Base-by-base conservation (phyloP, 768 basidiomycete species). In the Myochromella boudieri region DNA sequence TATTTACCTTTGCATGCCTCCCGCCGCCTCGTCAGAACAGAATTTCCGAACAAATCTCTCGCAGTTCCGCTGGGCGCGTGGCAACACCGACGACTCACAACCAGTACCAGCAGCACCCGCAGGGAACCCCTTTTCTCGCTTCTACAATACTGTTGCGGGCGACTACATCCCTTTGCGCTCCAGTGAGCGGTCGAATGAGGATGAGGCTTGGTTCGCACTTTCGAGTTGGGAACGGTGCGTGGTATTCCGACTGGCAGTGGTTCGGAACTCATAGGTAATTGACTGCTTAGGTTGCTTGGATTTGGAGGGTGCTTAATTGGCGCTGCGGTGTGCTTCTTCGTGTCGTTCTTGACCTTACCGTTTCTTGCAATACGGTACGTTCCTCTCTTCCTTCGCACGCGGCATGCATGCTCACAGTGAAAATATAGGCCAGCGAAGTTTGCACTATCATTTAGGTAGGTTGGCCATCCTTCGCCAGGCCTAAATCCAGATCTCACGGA, bases 131-230 rank as follows among this genome's bases (percentile, higher is more conserved):
- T 93, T 97, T 64, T 81, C 87, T 10, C 77, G 92, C 22, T 91
- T 95, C 63, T 95, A 95, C 70, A 87, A 82, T 47, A 80, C 87
- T 14, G 75, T 97, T 40, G 88, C 88, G 7, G 85, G 85, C 10
- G 84, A 86, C 53, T 97, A 97, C 60, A 83, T 98, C 38, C 97
- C 95, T 0, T 70, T 97, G 50, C 77, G 91, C 31, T 88, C 87
- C 2, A 80, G 62, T 51, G 91, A 92, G 55, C 77, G 82, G 34
- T 86, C 87, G 24, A 93, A 92, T 65, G 95, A 99, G 64, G 95
- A 98, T 57, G 93, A 97, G 60, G 95, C 95, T 2, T 95, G 87
- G 78, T 91, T 97, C 67, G 87, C 89, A 33, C 69, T 95, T 29
- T 87, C 87, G 43, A 77, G 94, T 67, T 97, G 95, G 95, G 95